A percentile compares a stretch with the other conserved stretches of the same genome.
These are phyloP conservation scores for Fusarium kyushuense DNA, from an alignment of 2,329 filamentous ascomycete species.

Conservation along the genomic window DNA sequence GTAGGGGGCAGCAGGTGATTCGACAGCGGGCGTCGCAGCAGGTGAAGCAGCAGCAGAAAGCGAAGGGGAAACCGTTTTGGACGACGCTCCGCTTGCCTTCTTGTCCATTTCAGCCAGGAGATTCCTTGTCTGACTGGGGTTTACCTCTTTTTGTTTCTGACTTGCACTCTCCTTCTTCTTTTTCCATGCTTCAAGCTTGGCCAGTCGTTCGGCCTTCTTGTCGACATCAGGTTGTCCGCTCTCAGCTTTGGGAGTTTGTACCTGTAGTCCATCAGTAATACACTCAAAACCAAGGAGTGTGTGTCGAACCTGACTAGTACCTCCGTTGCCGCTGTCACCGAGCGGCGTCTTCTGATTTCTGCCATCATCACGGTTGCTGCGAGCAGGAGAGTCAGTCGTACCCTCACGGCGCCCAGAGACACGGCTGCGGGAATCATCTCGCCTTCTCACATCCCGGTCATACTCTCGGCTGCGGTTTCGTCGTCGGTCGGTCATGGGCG, in stretches of 20 bases:
- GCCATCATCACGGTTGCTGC: conserved; percentile 74
- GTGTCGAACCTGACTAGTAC: conserved; percentile 69
- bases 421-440: conserved; percentile 79
- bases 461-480: conserved; percentile 73
- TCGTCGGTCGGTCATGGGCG: conserved; percentile 63
- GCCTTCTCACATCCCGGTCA: conserved; percentile 74
- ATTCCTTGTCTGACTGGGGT: conserved; percentile 72
- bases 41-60: conserved; percentile 65
- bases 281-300: not conserved
- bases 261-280: conserved; percentile 56
- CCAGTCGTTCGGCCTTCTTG: conserved; percentile 81
- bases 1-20: conserved; percentile 70
- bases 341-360: conserved; percentile 64
- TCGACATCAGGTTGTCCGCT: conserved; percentile 74
- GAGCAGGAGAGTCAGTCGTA: conserved; percentile 76
- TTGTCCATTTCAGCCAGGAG: conserved; percentile 80
- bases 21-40: conserved; percentile 57
- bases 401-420: conserved; percentile 73
- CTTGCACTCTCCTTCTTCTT: conserved; percentile 85
- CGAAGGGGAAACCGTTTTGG: conserved; percentile 62
- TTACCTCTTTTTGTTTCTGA: conserved; percentile 76
- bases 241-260: conserved; percentile 61
- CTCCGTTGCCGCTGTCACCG: conserved; percentile 61
- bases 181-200: conserved; percentile 91
- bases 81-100: conserved; percentile 66